A percentile compares a stretch with the other conserved stretches of the same genome.
Conservation (phyloP, 2,329 filamentous ascomycete species). For the Claviceps africana region DNA sequence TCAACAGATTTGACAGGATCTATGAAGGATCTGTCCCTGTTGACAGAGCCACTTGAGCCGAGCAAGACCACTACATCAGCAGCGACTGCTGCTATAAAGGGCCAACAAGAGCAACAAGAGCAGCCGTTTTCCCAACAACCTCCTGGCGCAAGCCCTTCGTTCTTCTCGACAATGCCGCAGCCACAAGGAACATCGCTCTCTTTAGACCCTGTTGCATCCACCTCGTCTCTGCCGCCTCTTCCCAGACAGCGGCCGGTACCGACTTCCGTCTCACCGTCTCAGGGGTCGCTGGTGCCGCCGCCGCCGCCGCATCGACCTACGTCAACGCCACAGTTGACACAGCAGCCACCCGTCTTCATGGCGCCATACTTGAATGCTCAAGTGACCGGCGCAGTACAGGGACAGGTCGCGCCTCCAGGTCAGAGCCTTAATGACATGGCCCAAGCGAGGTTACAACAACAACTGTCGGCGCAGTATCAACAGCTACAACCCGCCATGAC, state of each 20-base stretch:
- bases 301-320: slow-evolving; percentile 60
- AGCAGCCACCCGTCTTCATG: slow-evolving; percentile 59
- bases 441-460: slow-evolving; percentile 51
- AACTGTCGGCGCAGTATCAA: slow-evolving; percentile 36
- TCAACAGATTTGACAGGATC: slow-evolving; percentile 33
- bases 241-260: slow-evolving; percentile 56
- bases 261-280: slow-evolving; percentile 46
- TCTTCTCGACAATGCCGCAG: slow-evolving; percentile 34
- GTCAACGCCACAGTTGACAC: slow-evolving; percentile 74
- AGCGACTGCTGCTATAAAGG: slow-evolving; percentile 5
- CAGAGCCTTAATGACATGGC: slow-evolving; percentile 64
- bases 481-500: slow-evolving; percentile 27
- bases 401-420: slow-evolving; percentile 54
- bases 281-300: slow-evolving; percentile 59
- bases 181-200: slow-evolving; percentile 12
- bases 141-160: slow-evolving; percentile 42
- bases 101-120: slow-evolving; percentile 13
- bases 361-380: slow-evolving; percentile 69
- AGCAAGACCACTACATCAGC: slow-evolving; percentile 25
- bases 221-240: slow-evolving; percentile 14
- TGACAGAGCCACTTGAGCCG: slow-evolving; percentile 38
- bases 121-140: slow-evolving; percentile 28
- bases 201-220: neutral
- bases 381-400: slow-evolving; percentile 56
- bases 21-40: slow-evolving; percentile 42